Evolutionary conservation across 2,329 filamentous ascomycete genomes (phyloP).

Genomic region (Phaeosphaeriaceae sp.): DNA sequence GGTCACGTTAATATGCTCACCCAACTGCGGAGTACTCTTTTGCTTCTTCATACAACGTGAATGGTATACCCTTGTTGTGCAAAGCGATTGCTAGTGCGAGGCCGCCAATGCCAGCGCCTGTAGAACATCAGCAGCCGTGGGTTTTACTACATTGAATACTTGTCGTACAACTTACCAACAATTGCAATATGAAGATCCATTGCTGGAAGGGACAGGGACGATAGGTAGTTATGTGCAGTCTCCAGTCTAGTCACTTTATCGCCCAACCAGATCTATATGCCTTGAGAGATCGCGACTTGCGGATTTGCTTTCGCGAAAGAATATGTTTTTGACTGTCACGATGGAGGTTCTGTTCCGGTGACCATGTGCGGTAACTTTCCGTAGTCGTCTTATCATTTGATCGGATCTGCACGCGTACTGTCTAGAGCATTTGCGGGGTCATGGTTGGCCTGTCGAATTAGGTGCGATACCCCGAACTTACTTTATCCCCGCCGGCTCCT

Average conservation of each 20-base stretch:
- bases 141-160: no score
- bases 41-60: constrained; percentile 34
- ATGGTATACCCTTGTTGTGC: constrained; percentile 20
- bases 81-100: constrained; percentile 31
- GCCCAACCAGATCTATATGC: no score
- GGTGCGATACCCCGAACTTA: not conserved
- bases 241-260: no score
- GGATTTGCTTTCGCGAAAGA: no score
- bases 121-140: not conserved
- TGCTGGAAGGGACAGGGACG: not conserved
- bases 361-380: no score
- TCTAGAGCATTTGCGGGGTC: not conserved
- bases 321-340: no score
- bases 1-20: not conserved
- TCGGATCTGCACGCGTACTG: not conserved
- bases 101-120: constrained; percentile 32
- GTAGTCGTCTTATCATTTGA: not conserved
- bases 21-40: constrained; percentile 25
- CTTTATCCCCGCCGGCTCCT: not conserved
- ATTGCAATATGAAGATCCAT: constrained; percentile 1
- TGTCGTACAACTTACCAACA: not conserved
- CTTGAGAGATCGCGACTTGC: no score
- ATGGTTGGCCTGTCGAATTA: not conserved
- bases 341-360: no score
- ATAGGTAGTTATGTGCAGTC: no score